Percentiles rank a stretch among this genome's conserved stretches.
Conservation (phyloP, 169 alveolate species). For the Plasmodium cynomolgi region DNA sequence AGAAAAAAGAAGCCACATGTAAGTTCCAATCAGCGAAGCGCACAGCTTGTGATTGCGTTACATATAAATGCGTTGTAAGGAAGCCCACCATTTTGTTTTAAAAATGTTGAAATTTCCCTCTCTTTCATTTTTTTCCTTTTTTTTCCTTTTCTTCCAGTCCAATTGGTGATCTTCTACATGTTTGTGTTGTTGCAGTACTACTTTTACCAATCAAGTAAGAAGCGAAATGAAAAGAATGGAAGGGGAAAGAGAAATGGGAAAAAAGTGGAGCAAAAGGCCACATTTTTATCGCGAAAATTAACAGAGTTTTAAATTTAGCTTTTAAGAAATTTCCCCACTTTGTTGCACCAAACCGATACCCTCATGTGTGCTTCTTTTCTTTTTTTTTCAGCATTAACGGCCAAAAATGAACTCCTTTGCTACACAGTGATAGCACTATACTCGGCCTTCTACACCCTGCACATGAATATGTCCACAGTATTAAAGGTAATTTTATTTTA, state of each 20-base stretch:
- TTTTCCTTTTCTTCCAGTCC: conserved; percentile 29
- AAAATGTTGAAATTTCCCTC: neutral
- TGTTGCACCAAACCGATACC: neutral
- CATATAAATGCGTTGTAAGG: neutral
- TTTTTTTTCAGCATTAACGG: conserved; percentile 31
- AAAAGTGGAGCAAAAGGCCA: neutral
- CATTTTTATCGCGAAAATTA: neutral
- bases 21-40: neutral
- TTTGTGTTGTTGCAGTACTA: conserved; percentile 28
- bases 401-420: conserved; percentile 35
- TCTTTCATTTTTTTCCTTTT: neutral
- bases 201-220: conserved; percentile 51
- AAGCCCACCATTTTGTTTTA: neutral
- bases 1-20: conserved; percentile 50
- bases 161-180: neutral
- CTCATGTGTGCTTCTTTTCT: neutral
- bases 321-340: neutral
- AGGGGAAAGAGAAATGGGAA: neutral
- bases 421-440: conserved; percentile 7
- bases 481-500: conserved; percentile 44
- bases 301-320: neutral
- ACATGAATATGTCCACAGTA: conserved; percentile 51
- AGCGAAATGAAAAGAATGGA: neutral
- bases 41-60: neutral
- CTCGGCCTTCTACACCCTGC: conserved; percentile 50